Evolutionary conservation across 208 protist genomes (phyloP), one percentile per base, ranked within the genome.

Genomic region (Trypanosomatidae sp.): DNA sequence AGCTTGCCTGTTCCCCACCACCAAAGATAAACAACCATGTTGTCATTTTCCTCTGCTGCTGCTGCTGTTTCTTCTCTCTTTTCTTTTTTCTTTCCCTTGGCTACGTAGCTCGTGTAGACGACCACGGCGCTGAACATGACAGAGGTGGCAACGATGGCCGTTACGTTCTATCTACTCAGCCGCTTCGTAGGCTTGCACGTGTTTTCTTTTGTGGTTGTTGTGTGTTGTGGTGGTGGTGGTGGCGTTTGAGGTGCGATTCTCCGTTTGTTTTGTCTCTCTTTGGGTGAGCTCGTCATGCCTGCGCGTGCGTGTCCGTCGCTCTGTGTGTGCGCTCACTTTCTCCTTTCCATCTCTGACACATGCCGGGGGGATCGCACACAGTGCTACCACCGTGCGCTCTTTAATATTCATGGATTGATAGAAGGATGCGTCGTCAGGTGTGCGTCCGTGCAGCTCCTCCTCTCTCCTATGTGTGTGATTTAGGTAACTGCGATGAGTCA

Each of bases 31-130:
- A 39, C 36, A 39, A 39, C 36, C 36, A 39, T 6, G 36, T 39
- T 39, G 36, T 39, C 36, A 39, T 39, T 39, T 30, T 49, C 46
- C 44, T 0, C 39, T 25, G 60, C 17, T 49, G 43, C 25, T 25
- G 67, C 25, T 41, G 15, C 60, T 59, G 55, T 58, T 73, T 73
- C 6, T 74, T 72, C 44, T 67, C 46, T 44, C 77, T 19, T 59
- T 43, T 15, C 46, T 69, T 25, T 62, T 62, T 66, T 41, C 47
- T 71, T 69, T 39, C 60, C 19, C 50, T n/a, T 62, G 9, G 50
- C 25, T 19, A 9, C 22, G 8, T 55, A n/a, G 6, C 17, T 7
- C 22, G 13, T 55, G 17, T n/a, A 10, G 22, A 28, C 8, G 7
- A 10, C 50, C 50, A 28, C 22, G 8, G 22, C 25, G 5, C 22